Base-by-base conservation (phyloP, 2,329 filamentous ascomycete genomes). In the Claviceps paspali region DNA sequence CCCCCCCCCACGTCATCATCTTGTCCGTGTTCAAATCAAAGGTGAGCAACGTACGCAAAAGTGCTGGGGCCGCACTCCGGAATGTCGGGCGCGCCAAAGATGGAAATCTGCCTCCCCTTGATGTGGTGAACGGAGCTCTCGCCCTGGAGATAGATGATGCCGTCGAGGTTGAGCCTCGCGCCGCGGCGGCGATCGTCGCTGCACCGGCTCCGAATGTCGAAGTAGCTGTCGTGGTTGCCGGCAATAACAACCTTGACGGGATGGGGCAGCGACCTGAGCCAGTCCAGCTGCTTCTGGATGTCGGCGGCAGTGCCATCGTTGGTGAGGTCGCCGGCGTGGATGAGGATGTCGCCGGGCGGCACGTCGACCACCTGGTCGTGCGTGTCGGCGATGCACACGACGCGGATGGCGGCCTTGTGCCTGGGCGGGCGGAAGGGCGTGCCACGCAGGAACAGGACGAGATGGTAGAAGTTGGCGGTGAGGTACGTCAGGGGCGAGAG, bases 311-410 rank as follows among this genome's bases (percentile, higher is more conserved):
- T 80, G 28, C 88, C 88, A 17, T 65, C 63, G 47, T 84, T 77
- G 38, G 79, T 80, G 49, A 94, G 65, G 59, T 96, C 88, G 27
- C 88, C 88, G 2, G 85, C 82, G 53, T 95, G 88, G 48, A 96
- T 81, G 34, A 96, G 71, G 17, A 95, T 65, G 55, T 95, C 86
- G 39, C 86, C 87, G 8, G 69, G 59, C 0, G 86, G 85, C 1
- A 92, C 65, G 14, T 57, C 48, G 6, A 73, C 61, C 8, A 67
- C 66, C 29, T 70, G 65, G 41, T 73, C 75, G 60, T 95, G 88
- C 0, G 88, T 95, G 60, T 95, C 88, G 8, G 85, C 88, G 45
- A 95, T 75, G 59, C 84, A 93, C 44, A 95, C 82, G 19, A 95
- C 69, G 41, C 77, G 76, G 51, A 95, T 73, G 6, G 72, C 61